Percentiles rank a stretch among this genome's conserved stretches.
Evolutionary conservation across 805 yeast genomes (phyloP).

Genomic region (Barnettozyma wickerhamii): DNA sequence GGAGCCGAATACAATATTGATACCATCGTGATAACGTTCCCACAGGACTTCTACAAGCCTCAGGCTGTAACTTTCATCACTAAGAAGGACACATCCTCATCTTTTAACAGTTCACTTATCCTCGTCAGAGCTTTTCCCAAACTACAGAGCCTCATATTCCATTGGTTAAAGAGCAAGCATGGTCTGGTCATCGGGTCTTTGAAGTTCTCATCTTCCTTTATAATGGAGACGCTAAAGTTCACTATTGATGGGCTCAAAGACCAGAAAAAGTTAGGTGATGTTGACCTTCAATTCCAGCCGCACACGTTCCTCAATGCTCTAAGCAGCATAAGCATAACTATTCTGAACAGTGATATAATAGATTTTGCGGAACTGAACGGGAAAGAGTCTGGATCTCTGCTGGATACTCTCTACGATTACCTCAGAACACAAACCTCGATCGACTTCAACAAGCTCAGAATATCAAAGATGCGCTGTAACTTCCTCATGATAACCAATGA

Average conservation of each 20-base stretch:
- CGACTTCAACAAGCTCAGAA: conserved; percentile 19
- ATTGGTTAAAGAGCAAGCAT: conserved; percentile 27
- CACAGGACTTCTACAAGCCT: conserved; percentile 17
- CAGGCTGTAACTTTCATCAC: conserved; percentile 18
- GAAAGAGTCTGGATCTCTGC: conserved; percentile 6
- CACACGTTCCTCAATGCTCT: conserved; percentile 22
- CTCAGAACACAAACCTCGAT: conserved; percentile 28
- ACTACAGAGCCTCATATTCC: conserved; percentile 17
- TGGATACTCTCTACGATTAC: conserved; percentile 18
- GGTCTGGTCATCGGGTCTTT: conserved; percentile 26
- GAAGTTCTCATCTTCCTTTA: conserved; percentile 20
- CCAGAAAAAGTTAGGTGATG: conserved; percentile 22
- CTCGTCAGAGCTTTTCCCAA: conserved; percentile 15
- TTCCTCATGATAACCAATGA: conserved; percentile 18
- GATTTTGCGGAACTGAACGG: conserved; percentile 13
- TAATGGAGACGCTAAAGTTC: conserved; percentile 25
- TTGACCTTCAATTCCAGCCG: conserved; percentile 25
- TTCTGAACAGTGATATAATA: conserved; percentile 23
- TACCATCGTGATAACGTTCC: conserved; percentile 15
- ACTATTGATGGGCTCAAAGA: conserved; percentile 16
- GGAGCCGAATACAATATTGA: conserved; percentile 3
- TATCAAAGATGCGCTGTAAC: conserved; percentile 17
- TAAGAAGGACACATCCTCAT: not conserved
- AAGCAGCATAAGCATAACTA: conserved; percentile 23
- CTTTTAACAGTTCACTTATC: conserved; percentile 12